These are phyloP conservation scores for Candida piceae DNA, from an alignment of 805 yeast genomes.

Conservation along the genomic window DNA sequence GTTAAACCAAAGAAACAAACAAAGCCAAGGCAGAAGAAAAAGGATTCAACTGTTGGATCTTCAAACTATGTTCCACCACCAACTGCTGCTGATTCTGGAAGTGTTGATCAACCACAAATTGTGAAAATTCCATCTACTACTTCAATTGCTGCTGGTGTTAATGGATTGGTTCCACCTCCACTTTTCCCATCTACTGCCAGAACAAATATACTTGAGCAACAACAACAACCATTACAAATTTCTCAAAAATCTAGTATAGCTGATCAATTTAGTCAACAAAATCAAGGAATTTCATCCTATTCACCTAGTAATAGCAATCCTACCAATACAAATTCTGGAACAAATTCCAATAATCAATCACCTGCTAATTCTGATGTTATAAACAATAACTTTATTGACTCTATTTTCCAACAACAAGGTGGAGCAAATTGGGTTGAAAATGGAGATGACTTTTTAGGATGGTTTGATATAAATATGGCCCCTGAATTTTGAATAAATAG, in stretches of 20 bases:
- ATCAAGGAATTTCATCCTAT: too few relatives aligned
- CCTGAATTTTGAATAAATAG: slow-evolving; percentile 39
- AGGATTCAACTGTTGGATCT: neutral
- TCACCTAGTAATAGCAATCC: neutral
- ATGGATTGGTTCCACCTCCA: slow-evolving; percentile 25
- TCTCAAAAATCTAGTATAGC: too few relatives aligned
- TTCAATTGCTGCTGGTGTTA: slow-evolving; percentile 22
- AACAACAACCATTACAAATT: slow-evolving; percentile 8
- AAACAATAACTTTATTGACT: slow-evolving; percentile 34
- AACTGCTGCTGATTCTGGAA: neutral
- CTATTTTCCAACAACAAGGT: slow-evolving; percentile 75
- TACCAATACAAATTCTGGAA: slow-evolving; percentile 8
- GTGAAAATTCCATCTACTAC: slow-evolving; percentile 11
- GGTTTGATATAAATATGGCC: slow-evolving; percentile 83
- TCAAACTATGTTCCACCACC: neutral
- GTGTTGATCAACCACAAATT: neutral
- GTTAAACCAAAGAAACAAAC: slow-evolving; percentile 3
- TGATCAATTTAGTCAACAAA: too few relatives aligned
- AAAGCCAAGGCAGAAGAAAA: slow-evolving; percentile 7
- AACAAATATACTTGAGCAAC: neutral
- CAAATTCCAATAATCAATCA: slow-evolving; percentile 15
- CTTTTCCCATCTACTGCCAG: slow-evolving; percentile 17
- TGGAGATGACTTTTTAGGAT: slow-evolving; percentile 84
- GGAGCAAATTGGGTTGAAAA: slow-evolving; percentile 84
- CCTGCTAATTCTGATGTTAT: slow-evolving; percentile 22